These are phyloP conservation scores for Gossypium arboreum DNA, from an alignment of 345 rosid species.

Conservation along the genomic window DNA sequence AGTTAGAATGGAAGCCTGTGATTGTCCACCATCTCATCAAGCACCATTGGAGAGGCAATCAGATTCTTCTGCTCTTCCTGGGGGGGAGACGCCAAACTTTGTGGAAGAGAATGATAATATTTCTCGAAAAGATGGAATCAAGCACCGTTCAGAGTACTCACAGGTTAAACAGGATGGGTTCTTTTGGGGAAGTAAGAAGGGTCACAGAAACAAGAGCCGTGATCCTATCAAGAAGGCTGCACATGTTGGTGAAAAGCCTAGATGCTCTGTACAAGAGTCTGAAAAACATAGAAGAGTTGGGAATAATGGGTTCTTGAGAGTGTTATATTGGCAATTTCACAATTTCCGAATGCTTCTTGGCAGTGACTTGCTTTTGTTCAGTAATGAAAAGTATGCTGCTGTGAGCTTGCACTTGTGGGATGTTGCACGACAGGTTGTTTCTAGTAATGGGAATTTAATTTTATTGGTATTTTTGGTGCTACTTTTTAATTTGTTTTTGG, in stretches of 20 bases:
- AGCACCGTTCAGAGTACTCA: conserved; percentile 37
- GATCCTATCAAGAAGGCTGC: conserved; percentile 55
- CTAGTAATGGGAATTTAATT: conserved; percentile 6
- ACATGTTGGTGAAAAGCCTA: conserved; percentile 68
- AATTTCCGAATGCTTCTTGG: conserved; percentile 95
- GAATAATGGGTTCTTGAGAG: conserved; percentile 72
- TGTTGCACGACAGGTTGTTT: conserved; percentile 65
- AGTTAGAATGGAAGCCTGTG: conserved; percentile 97
- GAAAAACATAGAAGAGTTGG: conserved; percentile 68
- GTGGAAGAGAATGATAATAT: conserved; percentile 40
- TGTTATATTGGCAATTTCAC: conserved; percentile 94
- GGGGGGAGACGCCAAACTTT: conserved; percentile 36
- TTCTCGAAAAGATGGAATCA: conserved; percentile 38
- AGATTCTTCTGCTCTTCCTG: conserved; percentile 59
- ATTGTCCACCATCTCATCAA: conserved; percentile 73
- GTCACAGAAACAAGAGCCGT: conserved; percentile 43
- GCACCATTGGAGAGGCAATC: conserved; percentile 42
- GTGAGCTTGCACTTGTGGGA: conserved; percentile 97
- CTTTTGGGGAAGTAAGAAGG: conserved; percentile 55
- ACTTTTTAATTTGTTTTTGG: conserved; percentile 11
- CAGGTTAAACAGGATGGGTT: conserved; percentile 52
- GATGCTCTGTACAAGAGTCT: conserved; percentile 71
- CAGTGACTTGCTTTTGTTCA: conserved; percentile 86
- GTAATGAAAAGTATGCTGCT: conserved; percentile 90
- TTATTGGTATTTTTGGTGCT: conserved; percentile 10